A percentile compares a stretch with the other conserved stretches of the same genome.
Evolutionary conservation across 2,329 filamentous ascomycete genomes (phyloP).

Genomic region (Colletotrichum cordylinicola): DNA sequence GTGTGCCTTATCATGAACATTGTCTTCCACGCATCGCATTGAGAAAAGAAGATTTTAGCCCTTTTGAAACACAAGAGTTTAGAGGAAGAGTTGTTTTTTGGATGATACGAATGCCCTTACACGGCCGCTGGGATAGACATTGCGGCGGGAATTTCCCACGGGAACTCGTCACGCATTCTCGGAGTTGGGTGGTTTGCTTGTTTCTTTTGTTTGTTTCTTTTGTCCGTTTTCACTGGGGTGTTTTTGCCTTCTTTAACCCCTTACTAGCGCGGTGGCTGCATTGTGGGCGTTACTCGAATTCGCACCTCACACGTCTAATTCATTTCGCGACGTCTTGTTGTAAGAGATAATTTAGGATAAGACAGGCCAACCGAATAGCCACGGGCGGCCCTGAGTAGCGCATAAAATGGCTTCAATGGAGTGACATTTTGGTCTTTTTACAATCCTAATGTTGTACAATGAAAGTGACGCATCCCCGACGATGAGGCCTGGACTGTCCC

Average conservation of each 20-base stretch:
- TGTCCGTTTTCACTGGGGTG: not conserved
- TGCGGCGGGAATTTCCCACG: not conserved
- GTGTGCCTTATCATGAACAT: slow-evolving; percentile 87
- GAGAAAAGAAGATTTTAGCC: slow-evolving; percentile 15
- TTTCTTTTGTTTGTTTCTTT: not conserved
- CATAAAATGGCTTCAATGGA: not conserved
- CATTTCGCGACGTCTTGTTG: not conserved
- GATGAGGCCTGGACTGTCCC: not conserved
- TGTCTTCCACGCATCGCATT: slow-evolving; percentile 75
- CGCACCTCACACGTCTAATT: not conserved
- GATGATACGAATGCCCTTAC: not conserved
- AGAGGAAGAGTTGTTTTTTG: slow-evolving; percentile 6
- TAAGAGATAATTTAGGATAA: not conserved
- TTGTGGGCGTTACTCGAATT: not conserved
- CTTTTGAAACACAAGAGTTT: not conserved
- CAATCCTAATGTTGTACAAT: slow-evolving; percentile 1
- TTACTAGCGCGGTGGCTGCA: slow-evolving; percentile 5
- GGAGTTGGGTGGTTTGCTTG: not conserved
- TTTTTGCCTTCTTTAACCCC: not conserved
- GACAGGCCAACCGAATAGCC: not conserved
- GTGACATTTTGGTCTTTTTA: not conserved
- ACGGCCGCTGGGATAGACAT: slow-evolving; percentile 12
- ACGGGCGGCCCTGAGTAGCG: not conserved
- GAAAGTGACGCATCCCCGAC: not conserved
- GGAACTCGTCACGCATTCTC: not conserved